Percentiles rank a stretch among this genome's conserved stretches.
phyloP scores from a whole-genome alignment of 2,329 filamentous ascomycete species.

The Xylariaceae sp. region DNA sequence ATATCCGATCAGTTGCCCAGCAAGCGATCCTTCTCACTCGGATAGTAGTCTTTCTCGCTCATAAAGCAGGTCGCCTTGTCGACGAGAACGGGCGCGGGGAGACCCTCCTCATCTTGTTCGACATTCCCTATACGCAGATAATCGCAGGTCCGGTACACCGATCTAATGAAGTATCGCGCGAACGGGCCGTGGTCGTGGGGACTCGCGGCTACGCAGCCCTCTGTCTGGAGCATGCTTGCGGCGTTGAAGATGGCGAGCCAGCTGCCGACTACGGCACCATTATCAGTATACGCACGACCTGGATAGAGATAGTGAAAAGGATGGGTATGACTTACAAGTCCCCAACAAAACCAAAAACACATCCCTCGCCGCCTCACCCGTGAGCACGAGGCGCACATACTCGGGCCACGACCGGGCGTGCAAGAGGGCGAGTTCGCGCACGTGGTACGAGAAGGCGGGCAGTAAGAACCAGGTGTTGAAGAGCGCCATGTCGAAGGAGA shows the following conservation, averaged over 20 bases:
- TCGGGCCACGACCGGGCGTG: neutral
- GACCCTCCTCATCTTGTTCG: too few species aligned
- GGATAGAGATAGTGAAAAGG: too few species aligned
- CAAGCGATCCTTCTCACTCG: neutral
- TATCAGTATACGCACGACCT: too few species aligned
- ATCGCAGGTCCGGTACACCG: conserved; percentile 7
- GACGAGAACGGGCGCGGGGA: too few species aligned
- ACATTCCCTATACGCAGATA: conserved; percentile 19
- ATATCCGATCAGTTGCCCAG: neutral
- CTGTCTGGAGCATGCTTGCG: conserved; percentile 18
- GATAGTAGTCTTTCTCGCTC: neutral
- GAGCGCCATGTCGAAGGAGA: conserved; percentile 21
- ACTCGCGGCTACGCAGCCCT: conserved; percentile 13
- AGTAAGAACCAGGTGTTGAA: conserved; percentile 26
- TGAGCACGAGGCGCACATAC: conserved; percentile 8
- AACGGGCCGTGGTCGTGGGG: conserved; percentile 8
- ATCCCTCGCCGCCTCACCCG: conserved; percentile 16
- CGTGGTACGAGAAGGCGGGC: conserved; percentile 20
- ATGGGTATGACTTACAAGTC: conserved; percentile 14
- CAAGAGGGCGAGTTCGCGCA: conserved; percentile 8
- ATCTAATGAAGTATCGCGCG: conserved; percentile 5
- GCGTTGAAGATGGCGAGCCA: conserved; percentile 25
- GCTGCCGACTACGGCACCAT: conserved; percentile 17
- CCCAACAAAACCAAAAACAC: conserved; percentile 21
- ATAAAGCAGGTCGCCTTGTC: neutral